These are phyloP conservation scores for Clonostachys rosea DNA, from an alignment of 2,329 filamentous ascomycete genomes.

Conservation along the genomic window DNA sequence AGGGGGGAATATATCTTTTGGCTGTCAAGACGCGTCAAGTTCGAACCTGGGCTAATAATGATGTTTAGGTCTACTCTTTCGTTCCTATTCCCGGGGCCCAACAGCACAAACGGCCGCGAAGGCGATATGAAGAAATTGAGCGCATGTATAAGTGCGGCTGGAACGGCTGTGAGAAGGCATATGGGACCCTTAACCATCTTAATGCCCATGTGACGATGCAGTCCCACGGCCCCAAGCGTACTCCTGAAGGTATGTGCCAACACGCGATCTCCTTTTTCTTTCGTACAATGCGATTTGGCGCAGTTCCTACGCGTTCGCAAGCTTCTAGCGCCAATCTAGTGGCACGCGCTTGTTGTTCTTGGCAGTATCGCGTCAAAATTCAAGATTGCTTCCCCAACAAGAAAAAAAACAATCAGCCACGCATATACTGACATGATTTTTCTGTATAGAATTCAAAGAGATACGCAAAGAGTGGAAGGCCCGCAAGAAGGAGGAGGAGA, in stretches of 20 bases:
- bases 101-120: conserved; percentile 90
- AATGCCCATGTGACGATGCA: conserved; percentile 99
- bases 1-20: too few relatives aligned
- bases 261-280: not conserved
- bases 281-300: not conserved
- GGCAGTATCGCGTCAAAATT: not conserved
- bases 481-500: conserved; percentile 98
- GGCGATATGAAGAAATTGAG: conserved; percentile 97
- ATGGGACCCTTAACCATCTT: conserved; percentile 93
- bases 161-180: conserved; percentile 98
- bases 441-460: conserved; percentile 84
- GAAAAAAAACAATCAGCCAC: not conserved
- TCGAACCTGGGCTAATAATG: not conserved
- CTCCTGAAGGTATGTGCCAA: conserved; percentile 75
- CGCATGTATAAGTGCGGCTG: conserved; percentile 99
- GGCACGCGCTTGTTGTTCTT: too few relatives aligned
- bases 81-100: conserved; percentile 95
- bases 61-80: conserved; percentile 82
- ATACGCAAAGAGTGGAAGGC: conserved; percentile 99
- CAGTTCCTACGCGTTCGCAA: too few relatives aligned
- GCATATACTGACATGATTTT: not conserved
- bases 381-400: not conserved
- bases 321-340: too few relatives aligned
- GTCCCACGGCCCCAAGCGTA: conserved; percentile 89
- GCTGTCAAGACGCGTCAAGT: not conserved